Conservation (phyloP, 371 early-diverging fungal genomes). For the Mortierella sp. region DNA sequence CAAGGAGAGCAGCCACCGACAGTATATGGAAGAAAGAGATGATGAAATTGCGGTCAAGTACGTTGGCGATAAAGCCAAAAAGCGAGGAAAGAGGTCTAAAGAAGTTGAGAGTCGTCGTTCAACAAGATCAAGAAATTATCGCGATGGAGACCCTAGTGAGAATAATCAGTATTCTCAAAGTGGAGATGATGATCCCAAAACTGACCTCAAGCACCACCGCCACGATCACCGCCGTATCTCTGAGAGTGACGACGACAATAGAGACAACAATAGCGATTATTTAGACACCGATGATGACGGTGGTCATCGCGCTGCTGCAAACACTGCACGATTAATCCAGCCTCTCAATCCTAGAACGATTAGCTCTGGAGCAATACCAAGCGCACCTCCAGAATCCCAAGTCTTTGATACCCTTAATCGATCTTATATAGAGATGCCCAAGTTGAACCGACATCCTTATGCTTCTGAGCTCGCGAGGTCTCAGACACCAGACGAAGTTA, state of each 20-base stretch:
- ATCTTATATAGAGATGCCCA: slow-evolving; percentile 36
- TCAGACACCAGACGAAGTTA: slow-evolving; percentile 27
- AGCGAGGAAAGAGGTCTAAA: slow-evolving; percentile 2
- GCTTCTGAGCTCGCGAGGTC: slow-evolving; percentile 41
- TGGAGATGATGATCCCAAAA: neutral
- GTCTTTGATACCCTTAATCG: slow-evolving; percentile 21
- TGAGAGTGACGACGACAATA: neutral
- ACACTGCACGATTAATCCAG: slow-evolving; percentile 7
- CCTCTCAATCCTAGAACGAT: slow-evolving; percentile 18
- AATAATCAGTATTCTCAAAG: neutral
- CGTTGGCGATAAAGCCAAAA: neutral
- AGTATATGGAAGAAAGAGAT: slow-evolving; percentile 6
- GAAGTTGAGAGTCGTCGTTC: slow-evolving; percentile 8
- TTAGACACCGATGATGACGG: neutral
- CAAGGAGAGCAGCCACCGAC: neutral
- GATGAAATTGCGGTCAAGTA: neutral
- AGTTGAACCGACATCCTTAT: slow-evolving; percentile 48
- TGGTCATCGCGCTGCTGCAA: neutral
- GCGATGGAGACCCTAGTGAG: neutral
- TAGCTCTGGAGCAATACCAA: slow-evolving; percentile 17
- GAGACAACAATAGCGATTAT: neutral
- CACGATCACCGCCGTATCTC: neutral
- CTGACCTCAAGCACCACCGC: neutral
- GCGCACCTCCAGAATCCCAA: slow-evolving; percentile 45
- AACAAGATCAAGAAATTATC: neutral